Evolutionary conservation across 1,284 basidiomycete genomes (phyloP).

Genomic region (Mycena citricolor): DNA sequence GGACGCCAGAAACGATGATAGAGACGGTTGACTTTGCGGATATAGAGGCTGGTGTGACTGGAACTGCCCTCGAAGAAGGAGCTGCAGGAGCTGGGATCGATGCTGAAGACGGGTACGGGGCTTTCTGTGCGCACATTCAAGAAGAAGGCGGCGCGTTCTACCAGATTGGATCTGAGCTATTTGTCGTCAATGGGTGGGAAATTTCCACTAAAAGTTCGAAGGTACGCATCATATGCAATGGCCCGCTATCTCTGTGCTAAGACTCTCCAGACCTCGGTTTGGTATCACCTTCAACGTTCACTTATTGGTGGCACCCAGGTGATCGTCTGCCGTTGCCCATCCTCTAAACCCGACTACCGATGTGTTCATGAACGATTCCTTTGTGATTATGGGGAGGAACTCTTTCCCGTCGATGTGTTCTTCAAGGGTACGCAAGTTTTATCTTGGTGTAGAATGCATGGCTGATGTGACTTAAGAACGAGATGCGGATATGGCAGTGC

Average conservation of each 20-base stretch:
- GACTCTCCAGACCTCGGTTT: constrained; percentile 4
- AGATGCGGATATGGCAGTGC: constrained; percentile 5
- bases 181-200: constrained; percentile 24
- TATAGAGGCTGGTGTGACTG: no score
- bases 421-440: background rate
- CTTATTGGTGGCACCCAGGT: constrained; percentile 4
- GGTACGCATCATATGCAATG: background rate
- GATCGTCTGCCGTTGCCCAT: constrained; percentile 14
- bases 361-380: constrained; percentile 19
- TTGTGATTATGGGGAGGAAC: constrained; percentile 5
- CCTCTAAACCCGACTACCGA: background rate
- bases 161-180: constrained; percentile 17
- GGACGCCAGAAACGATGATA: no score
- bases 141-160: constrained; percentile 16
- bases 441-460: no score
- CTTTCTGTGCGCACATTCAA: constrained; percentile 8
- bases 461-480: background rate
- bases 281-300: constrained; percentile 16
- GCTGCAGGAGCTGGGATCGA: background rate
- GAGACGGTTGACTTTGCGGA: no score
- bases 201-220: constrained; percentile 1
- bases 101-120: constrained; percentile 6
- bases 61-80: no score
- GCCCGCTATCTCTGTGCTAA: background rate
- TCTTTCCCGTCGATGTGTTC: constrained; percentile 8